Percentiles rank a stretch among this genome's conserved stretches.
Evolutionary conservation across 2,329 filamentous ascomycete species (phyloP).

Genomic region (Penicillium sclerotiorum): DNA sequence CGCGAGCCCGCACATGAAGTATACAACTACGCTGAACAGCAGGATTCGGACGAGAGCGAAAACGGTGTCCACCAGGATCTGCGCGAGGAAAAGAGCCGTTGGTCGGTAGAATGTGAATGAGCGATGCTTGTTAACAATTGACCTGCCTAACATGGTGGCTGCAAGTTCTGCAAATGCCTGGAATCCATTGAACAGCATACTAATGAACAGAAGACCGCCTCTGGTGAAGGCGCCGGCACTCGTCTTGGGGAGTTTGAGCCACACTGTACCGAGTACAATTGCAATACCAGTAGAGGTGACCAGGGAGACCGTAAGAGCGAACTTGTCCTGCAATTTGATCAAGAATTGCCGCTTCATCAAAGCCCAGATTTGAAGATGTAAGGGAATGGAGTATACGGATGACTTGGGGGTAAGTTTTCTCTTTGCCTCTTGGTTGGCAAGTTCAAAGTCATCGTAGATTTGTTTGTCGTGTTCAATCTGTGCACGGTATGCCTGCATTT

Average conservation of each 20-base stretch:
- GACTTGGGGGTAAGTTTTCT: conserved; percentile 69
- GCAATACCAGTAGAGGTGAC: conserved; percentile 70
- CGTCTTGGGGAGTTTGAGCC: conserved; percentile 67
- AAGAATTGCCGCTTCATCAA: conserved; percentile 81
- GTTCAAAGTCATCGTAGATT: conserved; percentile 73
- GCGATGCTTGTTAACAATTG: conserved; percentile 81
- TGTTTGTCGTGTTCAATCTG: conserved; percentile 65
- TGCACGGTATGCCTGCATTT: conserved; percentile 71
- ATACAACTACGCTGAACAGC: conserved; percentile 73
- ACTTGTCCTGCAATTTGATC: conserved; percentile 83
- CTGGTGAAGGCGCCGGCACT: conserved; percentile 74
- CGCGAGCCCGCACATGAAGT: conserved; percentile 74
- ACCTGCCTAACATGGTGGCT: conserved; percentile 72
- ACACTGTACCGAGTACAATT: conserved; percentile 78
- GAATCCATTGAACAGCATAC: conserved; percentile 84
- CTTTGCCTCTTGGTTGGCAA: conserved; percentile 77
- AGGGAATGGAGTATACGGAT: conserved; percentile 81
- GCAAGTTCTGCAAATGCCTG: conserved; percentile 79
- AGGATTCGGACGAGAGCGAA: conserved; percentile 73
- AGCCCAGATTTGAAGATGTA: conserved; percentile 80
- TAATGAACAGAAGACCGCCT: conserved; percentile 78
- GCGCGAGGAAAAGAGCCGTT: conserved; percentile 79
- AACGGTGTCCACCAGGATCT: conserved; percentile 75
- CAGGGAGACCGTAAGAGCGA: conserved; percentile 76
- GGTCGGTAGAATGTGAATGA: conserved; percentile 82